Base-by-base conservation (phyloP, 164 flowering plant species). In the Stephania japonica region DNA sequence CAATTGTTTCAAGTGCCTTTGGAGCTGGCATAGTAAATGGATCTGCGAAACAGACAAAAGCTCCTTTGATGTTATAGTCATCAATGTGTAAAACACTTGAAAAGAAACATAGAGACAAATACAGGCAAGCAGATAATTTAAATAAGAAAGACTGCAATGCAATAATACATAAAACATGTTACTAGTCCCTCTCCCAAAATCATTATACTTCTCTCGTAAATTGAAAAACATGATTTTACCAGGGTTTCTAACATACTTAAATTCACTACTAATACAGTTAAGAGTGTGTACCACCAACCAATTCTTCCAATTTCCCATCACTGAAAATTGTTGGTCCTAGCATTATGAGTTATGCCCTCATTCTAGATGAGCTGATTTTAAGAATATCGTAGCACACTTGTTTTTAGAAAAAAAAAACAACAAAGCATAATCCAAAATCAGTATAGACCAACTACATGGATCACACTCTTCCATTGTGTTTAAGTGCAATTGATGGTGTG, bases 11-110 rank as follows among this genome's bases (percentile, higher is more conserved):
- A 73, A 95, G 86, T 56, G 98, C 99, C 80, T 89, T 95, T 79
- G 83, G 92, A 72, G 97, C 93, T 44, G 89, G 87, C 97, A 95
- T 88, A 42, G 98, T 86, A 76, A 88, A 91, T 65, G 99, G 99
- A 86, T 95, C 99, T 95, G 84, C 77, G 61, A 79, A 72, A 21
- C 14, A 72, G 53, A 11, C 24, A 21, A 70, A 27, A 59, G 50
- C 32, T 26, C 5, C 42, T 50, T 53, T 41, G 49, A 8, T 59
- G 10, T 23, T 32, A 32, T 32, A 32, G 38, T 32, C 1, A 4
- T 32, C 38, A 47, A 21, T 16, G 16, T 21, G 47, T 27, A 63
- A 42, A 5, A 59, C 9, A 32, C 38, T 41, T 44, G 11, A 24
- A 63, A 71, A 44, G 10, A 44, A 47, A 47, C 8, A 44, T 8